Percentiles rank a stretch among this genome's conserved stretches.
phyloP scores from a whole-genome alignment of 2,329 filamentous ascomycete genomes.

The Arthrinium phaeospermum region DNA sequence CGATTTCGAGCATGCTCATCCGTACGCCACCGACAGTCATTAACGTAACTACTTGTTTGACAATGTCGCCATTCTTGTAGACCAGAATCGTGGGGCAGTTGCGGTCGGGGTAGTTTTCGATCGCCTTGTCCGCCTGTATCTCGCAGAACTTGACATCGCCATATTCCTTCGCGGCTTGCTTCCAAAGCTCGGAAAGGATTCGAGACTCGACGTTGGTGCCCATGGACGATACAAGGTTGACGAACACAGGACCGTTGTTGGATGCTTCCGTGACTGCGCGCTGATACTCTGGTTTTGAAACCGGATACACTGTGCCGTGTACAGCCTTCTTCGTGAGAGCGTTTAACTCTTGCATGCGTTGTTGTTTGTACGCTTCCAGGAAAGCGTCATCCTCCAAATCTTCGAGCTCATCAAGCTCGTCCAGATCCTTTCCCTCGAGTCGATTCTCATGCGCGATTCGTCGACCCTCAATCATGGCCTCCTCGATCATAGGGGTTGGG shows the following conservation, averaged over 20 bases:
- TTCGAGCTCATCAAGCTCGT: conserved; percentile 91
- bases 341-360: conserved; percentile 83
- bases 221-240: conserved; percentile 80
- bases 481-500: conserved; percentile 93
- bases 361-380: conserved; percentile 84
- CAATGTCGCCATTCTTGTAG: conserved; percentile 92
- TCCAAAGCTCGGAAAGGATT: conserved; percentile 84
- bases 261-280: conserved; percentile 92
- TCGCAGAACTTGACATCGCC: conserved; percentile 98
- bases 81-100: conserved; percentile 95
- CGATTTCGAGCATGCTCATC: conserved; percentile 76
- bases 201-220: conserved; percentile 86
- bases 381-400: conserved; percentile 96
- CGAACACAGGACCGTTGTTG: conserved; percentile 69
- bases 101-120: conserved; percentile 92
- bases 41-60: conserved; percentile 89
- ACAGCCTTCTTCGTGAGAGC: conserved; percentile 76
- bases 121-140: conserved; percentile 89
- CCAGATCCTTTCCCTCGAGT: conserved; percentile 90
- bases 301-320: conserved; percentile 88
- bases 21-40: conserved; percentile 75
- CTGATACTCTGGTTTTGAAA: conserved; percentile 93
- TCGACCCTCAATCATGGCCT: conserved; percentile 85
- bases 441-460: conserved; percentile 88
- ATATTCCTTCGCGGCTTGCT: conserved; percentile 81